Conservation (phyloP, 306 rosid species). For the Neltuma alba region DNA sequence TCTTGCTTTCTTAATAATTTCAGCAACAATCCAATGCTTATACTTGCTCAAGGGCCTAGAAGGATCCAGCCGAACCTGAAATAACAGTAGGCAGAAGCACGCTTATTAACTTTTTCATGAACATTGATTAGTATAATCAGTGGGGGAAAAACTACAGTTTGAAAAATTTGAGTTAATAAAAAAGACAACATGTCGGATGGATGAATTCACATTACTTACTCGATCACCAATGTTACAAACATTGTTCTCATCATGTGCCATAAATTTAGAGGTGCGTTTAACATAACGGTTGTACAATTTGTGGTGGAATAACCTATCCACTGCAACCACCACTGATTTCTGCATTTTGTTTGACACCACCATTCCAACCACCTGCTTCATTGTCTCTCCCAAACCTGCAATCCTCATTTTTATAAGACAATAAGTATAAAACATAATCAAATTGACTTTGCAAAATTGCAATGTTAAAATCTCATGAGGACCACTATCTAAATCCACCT, state of each 20-base stretch:
- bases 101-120: conserved; percentile 10
- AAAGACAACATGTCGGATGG: not conserved
- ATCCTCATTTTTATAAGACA: conserved; percentile 28
- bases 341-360: no score
- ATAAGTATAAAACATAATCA: not conserved
- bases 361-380: conserved; percentile 89
- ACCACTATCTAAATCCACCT: not conserved
- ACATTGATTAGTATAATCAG: conserved; percentile 13
- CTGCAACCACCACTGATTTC: conserved; percentile 93
- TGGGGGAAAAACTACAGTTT: not conserved
- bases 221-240: conserved; percentile 80
- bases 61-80: conserved; percentile 77
- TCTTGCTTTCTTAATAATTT: conserved; percentile 79
- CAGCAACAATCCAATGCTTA: conserved; percentile 85
- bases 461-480: not conserved
- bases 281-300: conserved; percentile 72
- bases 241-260: conserved; percentile 83
- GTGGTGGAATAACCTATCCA: conserved; percentile 72
- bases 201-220: conserved; percentile 44
- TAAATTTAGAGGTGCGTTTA: conserved; percentile 89
- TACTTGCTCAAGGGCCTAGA: conserved; percentile 85
- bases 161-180: not conserved
- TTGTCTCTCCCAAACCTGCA: conserved; percentile 36
- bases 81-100: not conserved
- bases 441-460: not conserved